These are phyloP conservation scores for Ustilago trichophora DNA, from an alignment of 1,284 basidiomycete species.

Conservation along the genomic window DNA sequence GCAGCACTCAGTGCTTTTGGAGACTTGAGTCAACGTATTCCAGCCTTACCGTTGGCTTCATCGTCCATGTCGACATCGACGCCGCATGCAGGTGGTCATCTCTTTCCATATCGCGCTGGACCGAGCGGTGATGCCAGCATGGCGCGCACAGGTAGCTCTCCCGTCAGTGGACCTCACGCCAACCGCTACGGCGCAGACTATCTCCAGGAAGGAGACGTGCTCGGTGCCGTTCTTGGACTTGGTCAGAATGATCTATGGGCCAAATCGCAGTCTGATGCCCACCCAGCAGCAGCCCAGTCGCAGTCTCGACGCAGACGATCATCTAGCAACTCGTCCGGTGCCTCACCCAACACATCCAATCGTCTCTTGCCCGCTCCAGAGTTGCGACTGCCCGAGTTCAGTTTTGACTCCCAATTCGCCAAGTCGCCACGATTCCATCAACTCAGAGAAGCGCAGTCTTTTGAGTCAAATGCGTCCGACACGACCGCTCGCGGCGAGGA, in stretches of 20 bases:
- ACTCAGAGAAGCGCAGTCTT: conserved; percentile 45
- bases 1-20: not conserved
- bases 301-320: conserved; percentile 8
- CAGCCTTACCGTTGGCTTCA: conserved; percentile 11
- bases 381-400: conserved; percentile 31
- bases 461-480: conserved; percentile 41
- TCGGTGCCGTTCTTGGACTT: conserved; percentile 59
- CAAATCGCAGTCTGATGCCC: conserved; percentile 1
- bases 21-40: not conserved
- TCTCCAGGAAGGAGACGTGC: conserved; percentile 55
- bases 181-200: conserved; percentile 18
- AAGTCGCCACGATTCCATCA: conserved; percentile 30
- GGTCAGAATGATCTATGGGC: conserved; percentile 34
- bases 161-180: conserved; percentile 33
- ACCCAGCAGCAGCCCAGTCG: not conserved
- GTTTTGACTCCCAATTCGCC: conserved; percentile 21
- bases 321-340: conserved; percentile 21
- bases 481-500: conserved; percentile 30
- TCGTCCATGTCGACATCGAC: conserved; percentile 3
- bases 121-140: conserved; percentile 6
- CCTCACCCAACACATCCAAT: not conserved
- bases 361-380: conserved; percentile 6
- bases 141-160: conserved; percentile 38
- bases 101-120: conserved; percentile 1
- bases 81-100: not conserved